Base-by-base conservation (phyloP, 2,329 filamentous ascomycete species). In the Diplodia seriata region DNA sequence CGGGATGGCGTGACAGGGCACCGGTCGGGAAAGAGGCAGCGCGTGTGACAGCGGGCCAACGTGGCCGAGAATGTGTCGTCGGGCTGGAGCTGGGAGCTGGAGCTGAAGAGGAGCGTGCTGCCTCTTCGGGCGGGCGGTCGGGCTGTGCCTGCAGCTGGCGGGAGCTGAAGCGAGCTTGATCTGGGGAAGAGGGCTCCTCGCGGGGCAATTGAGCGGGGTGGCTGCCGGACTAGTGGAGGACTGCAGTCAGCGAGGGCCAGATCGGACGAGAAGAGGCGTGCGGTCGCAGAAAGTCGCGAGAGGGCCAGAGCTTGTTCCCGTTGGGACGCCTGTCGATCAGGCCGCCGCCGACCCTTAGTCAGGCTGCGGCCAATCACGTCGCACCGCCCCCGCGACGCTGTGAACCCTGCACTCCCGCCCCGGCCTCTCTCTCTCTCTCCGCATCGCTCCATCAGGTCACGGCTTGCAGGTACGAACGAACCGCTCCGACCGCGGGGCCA, bases 241-340 rank as follows among this genome's bases (percentile, higher is more conserved):
- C 43, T 63, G 59, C 59, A 51, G 59, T 63, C 59, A 63, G 59
- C 59, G 59, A 9, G 40, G n/a, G 47, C 59, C 7, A 40, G 59
- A 31, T 63, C 59, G 59, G 59, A 38, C 59, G 59, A 63, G 47
- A 63, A 63, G 59, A 63, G 55, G 18, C 12, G 29, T 55, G 53
- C 29, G 26, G 53, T 43, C 33, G 36, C 43, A 63, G 59, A 51
- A 29, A 49, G 57, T 15, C 29, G 55, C 31, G 23, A 55, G 18
- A 29, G 15, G 18, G 56, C 23, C 56, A 59, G 56, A 59, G 56
- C 59, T 63, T 49, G 40, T 38, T 51, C 59, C 56, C 56, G 56
- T 38, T 12, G 56, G 29, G 40, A 38, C 55, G 56, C 14, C 14
- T 29, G 59, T 14, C 59, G 59, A 63, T 63, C 59, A 63, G 47